phyloP scores from a whole-genome alignment of 441 rosid genomes.

The Eutrema salsugineum region DNA sequence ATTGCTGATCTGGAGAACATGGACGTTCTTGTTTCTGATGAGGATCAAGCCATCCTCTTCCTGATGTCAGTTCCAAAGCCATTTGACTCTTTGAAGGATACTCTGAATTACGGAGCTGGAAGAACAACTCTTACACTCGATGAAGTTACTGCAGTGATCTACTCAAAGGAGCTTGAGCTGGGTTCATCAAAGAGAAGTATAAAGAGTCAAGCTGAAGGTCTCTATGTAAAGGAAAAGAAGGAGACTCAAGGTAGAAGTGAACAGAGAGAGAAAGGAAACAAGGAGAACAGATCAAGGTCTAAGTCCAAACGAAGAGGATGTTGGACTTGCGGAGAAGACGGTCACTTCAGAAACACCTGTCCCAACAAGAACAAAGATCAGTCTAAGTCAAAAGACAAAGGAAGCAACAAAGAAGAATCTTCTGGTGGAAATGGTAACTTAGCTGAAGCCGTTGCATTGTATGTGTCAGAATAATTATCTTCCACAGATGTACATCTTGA shows the following conservation, averaged over 20 bases:
- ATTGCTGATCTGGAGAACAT: too few species aligned
- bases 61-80: too few species aligned
- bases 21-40: too few species aligned
- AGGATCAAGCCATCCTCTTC: too few species aligned
- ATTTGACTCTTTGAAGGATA: too few species aligned
- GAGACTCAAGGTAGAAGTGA: neutral
- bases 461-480: neutral
- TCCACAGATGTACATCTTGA: neutral
- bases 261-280: neutral
- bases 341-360: rapidly evolving
- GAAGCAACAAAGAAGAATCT: neutral
- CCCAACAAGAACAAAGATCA: neutral
- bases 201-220: neutral
- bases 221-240: neutral
- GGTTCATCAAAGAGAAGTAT: neutral
- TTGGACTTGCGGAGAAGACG: neutral
- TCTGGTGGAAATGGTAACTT: neutral
- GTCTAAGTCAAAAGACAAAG: neutral
- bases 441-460: neutral
- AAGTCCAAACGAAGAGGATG: neutral
- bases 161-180: too few species aligned
- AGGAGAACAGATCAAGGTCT: neutral
- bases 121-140: too few species aligned
- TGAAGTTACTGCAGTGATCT: too few species aligned
- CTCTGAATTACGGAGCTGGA: too few species aligned